Percentiles rank a stretch among this genome's conserved stretches.
Evolutionary conservation across 441 rosid genomes (phyloP).

Genomic region (Aleurites moluccanus): DNA sequence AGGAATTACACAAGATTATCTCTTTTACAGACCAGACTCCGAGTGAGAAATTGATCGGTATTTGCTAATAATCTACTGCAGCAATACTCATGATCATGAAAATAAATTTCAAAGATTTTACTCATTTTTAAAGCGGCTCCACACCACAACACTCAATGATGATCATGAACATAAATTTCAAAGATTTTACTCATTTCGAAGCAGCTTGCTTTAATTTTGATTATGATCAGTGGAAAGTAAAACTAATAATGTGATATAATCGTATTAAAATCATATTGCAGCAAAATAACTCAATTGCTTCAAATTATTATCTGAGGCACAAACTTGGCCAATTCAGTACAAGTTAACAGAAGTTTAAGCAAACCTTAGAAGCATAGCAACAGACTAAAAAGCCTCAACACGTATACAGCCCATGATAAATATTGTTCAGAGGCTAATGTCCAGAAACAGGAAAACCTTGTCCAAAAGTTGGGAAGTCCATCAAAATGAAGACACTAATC

Average conservation of each 20-base stretch:
- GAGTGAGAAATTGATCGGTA: no score
- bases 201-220: neutral
- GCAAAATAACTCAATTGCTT: conserved; percentile 9
- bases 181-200: neutral
- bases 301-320: conserved; percentile 15
- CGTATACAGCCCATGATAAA: neutral
- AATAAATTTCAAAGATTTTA: neutral
- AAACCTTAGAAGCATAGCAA: conserved; percentile 17
- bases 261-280: neutral
- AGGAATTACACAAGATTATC: neutral
- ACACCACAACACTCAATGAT: neutral
- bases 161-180: neutral
- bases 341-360: neutral
- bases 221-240: no score
- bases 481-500: neutral
- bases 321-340: neutral
- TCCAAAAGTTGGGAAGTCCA: conserved; percentile 1
- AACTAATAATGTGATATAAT: neutral
- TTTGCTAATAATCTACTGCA: neutral
- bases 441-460: neutral
- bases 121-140: no score
- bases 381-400: conserved; percentile 7
- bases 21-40: neutral
- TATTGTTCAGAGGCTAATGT: conserved; percentile 9
- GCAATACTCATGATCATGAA: neutral